These are phyloP conservation scores for Elongisporangium senticosum DNA, from an alignment of 352 stramenopile species.

Conservation along the genomic window DNA sequence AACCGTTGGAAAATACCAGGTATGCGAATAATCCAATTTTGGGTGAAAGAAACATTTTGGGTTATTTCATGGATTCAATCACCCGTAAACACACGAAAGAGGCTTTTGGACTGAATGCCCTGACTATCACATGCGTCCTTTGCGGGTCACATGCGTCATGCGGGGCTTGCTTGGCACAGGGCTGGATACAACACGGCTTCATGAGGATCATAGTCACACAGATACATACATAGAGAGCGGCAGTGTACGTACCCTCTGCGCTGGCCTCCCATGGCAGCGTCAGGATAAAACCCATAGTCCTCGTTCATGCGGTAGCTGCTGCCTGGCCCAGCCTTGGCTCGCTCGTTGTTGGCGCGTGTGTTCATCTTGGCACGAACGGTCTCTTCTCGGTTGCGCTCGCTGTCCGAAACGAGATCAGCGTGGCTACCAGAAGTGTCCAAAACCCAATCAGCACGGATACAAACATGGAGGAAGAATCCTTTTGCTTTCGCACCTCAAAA, in stretches of 20 bases:
- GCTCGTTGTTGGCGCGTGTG: conserved; percentile 39
- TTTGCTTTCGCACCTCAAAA: conserved; percentile 39
- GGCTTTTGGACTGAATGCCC: not conserved
- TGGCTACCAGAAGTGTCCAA: conserved; percentile 20
- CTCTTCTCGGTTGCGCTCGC: conserved; percentile 44
- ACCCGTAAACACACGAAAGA: not conserved
- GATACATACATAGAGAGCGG: not conserved
- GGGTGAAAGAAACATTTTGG: too few species aligned
- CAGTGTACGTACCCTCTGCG: conserved; percentile 42
- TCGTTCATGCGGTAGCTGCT: conserved; percentile 33
- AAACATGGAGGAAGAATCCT: not conserved
- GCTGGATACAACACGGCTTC: conserved; percentile 1
- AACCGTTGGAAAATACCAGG: not conserved
- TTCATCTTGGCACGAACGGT: conserved; percentile 49
- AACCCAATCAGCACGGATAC: not conserved
- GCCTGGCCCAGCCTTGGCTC: conserved; percentile 26
- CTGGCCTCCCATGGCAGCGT: conserved; percentile 16
- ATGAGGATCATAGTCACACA: not conserved
- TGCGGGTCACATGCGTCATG: conserved; percentile 48
- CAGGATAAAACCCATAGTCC: conserved; percentile 38
- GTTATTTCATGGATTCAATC: not conserved
- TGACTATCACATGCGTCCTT: conserved; percentile 43
- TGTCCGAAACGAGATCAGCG: conserved; percentile 47
- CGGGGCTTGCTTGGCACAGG: conserved; percentile 20
- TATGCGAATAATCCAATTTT: not conserved